Evolutionary conservation across 495 filamentous ascomycete genomes (phyloP), one percentile per base, ranked within the genome.

Genomic region (Pyrenopolyporus hunteri): DNA sequence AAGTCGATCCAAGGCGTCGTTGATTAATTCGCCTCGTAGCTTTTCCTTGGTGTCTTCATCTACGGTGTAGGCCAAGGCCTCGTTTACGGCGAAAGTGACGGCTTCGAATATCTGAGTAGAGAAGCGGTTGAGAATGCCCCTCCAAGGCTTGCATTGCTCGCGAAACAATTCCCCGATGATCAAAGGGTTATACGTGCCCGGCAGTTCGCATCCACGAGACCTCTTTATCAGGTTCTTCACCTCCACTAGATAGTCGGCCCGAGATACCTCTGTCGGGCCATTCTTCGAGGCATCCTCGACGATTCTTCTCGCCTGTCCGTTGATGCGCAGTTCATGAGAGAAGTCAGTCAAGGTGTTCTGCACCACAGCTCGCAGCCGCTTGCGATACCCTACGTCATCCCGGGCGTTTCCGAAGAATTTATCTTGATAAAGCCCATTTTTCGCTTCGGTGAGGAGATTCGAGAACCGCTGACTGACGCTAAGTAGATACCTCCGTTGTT

Each of bases 141-240:
- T 64, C 78, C 79, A 83, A 0, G 72, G 78, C 0, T 33, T 43
- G 2, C 64, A 78, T 44, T 83, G 77, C 22, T 80, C 67, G 0
- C 36, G 53, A 44, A 82, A 82, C 0, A 83, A 54, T n/a, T 80
- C 76, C 2, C 64, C 60, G 1, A 82, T 70, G 6, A 83, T 64
- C 29, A 80, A 57, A 0, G 79, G 80, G 31, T 77, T 80, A 59
- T 79, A 80, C 4, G 73, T 78, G 0, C 79, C 78, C 0, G 76
- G 76, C 14, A 83, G 62, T 50, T 82, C 79, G 3, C 74, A 62
- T 0, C 80, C 79, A 1, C 71, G 64, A 0, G 64, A 74, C 10
- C 57, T 55, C 8, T 16, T 55, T 60, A 74, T 67, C 2, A 78
- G 43, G 0, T 66, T 3, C 28, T 73, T 56, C 4, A 78, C 72